phyloP scores from a whole-genome alignment of 2,329 filamentous ascomycete species.

The Stromatinia cepivora region DNA sequence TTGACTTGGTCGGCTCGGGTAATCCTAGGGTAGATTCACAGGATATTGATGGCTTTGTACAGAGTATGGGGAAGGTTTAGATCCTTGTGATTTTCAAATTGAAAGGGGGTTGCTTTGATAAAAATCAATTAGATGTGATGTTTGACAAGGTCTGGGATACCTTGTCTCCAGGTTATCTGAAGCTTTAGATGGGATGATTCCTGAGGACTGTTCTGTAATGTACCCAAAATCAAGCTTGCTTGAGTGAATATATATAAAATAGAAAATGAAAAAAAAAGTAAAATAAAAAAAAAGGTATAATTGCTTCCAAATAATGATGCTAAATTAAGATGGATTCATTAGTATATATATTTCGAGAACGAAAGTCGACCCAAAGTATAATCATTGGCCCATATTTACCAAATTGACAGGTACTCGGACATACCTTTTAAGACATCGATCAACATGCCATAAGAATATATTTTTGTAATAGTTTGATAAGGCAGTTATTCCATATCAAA shows the following conservation, averaged over 20 bases:
- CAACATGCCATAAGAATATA: slow-evolving; percentile 14
- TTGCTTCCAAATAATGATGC: slow-evolving; percentile 14
- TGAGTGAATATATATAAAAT: slow-evolving; percentile 17
- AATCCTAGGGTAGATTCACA: neutral
- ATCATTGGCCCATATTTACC: neutral
- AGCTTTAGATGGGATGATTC: slow-evolving; percentile 3
- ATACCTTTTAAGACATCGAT: slow-evolving; percentile 24
- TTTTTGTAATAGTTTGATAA: slow-evolving; percentile 3
- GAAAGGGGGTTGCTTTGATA: slow-evolving; percentile 8
- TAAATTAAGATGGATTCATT: slow-evolving; percentile 13
- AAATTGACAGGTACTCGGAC: slow-evolving; percentile 8
- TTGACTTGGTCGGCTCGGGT: slow-evolving; percentile 15
- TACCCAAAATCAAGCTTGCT: neutral
- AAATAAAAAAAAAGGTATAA: neutral
- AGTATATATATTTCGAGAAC: slow-evolving; percentile 10
- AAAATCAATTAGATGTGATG: neutral
- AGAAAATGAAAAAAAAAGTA: neutral
- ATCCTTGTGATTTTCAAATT: neutral
- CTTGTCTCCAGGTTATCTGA: slow-evolving; percentile 2
- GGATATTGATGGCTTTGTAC: slow-evolving; percentile 1
- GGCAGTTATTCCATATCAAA: slow-evolving; percentile 8
- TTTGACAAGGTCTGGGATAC: slow-evolving; percentile 15
- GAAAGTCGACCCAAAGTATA: neutral
- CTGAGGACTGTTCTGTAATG: slow-evolving; percentile 10
- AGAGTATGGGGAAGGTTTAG: neutral